Percentiles rank a stretch among this genome's conserved stretches.
Evolutionary conservation across 169 alveolate species (phyloP).

Genomic region (Plasmodium ovale): DNA sequence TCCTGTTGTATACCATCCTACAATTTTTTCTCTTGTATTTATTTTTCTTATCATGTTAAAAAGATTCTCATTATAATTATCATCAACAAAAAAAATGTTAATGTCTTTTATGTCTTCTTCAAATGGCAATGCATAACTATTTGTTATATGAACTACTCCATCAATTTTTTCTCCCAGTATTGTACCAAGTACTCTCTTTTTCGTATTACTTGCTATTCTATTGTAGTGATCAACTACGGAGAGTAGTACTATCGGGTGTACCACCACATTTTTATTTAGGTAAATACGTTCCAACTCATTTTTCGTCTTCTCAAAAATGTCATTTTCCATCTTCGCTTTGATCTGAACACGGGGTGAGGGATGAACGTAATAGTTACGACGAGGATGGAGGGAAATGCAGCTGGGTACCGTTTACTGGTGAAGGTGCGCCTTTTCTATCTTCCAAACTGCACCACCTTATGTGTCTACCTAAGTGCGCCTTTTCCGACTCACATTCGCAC

Average conservation of each 20-base stretch:
- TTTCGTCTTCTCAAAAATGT: conserved; percentile 77
- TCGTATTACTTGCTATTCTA: conserved; percentile 96
- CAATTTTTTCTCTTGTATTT: conserved; percentile 95
- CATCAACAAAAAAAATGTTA: conserved; percentile 98
- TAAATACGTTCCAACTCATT: conserved; percentile 68
- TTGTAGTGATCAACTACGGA: conserved; percentile 99
- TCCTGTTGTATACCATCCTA: conserved; percentile 99
- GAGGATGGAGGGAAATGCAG: no score
- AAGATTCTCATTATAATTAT: conserved; percentile 97
- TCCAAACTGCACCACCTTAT: no score
- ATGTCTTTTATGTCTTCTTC: conserved; percentile 99
- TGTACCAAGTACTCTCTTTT: conserved; percentile 99
- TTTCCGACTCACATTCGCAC: no score
- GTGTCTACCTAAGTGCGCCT: no score
- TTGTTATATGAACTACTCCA: conserved; percentile 95
- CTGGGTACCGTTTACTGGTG: no score
- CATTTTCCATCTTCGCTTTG: conserved; percentile 66
- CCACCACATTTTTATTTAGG: conserved; percentile 87
- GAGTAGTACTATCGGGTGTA: conserved; percentile 97
- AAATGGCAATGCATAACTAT: conserved; percentile 99
- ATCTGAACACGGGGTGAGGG: no score
- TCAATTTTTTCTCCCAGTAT: conserved; percentile 94
- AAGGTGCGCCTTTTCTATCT: no score
- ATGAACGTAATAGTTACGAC: no score
- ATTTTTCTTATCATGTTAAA: conserved; percentile 97